Percentiles rank a stretch among this genome's conserved stretches.
These are phyloP conservation scores for Stagonosporopsis chrysanthemi DNA, from an alignment of 2,329 filamentous ascomycete genomes.

Conservation along the genomic window DNA sequence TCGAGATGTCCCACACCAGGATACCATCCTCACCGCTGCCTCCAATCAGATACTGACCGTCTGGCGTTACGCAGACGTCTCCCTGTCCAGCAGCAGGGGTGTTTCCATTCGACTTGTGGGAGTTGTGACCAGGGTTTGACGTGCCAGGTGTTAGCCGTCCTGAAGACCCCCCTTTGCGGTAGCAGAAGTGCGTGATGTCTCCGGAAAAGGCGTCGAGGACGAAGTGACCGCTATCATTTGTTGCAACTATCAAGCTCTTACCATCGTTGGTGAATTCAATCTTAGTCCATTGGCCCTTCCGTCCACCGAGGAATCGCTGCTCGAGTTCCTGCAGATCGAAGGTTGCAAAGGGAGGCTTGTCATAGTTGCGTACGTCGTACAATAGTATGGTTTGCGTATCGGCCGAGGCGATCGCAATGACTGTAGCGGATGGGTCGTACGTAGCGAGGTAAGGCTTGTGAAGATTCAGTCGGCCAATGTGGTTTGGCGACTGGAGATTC, in stretches of 20 bases:
- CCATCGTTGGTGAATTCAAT: conserved; percentile 97
- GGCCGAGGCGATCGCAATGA: conserved; percentile 89
- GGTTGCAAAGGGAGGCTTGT: conserved; percentile 85
- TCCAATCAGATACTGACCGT: conserved; percentile 87
- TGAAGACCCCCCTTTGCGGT: conserved; percentile 54
- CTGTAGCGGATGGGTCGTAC: conserved; percentile 89
- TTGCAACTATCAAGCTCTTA: conserved; percentile 83
- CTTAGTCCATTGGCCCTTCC: conserved; percentile 78
- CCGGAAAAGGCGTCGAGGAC: conserved; percentile 94
- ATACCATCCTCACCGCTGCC: conserved; percentile 76
- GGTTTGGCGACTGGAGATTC: conserved; percentile 82
- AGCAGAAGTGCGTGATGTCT: conserved; percentile 75
- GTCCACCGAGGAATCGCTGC: conserved; percentile 51
- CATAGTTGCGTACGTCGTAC: conserved; percentile 93
- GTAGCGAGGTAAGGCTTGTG: conserved; percentile 82
- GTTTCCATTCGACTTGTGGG: conserved; percentile 51
- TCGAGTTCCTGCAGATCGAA: conserved; percentile 81
- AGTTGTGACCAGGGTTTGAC: conserved; percentile 59
- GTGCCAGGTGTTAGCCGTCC: conserved; percentile 56
- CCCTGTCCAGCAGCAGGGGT: conserved; percentile 60
- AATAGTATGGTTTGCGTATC: conserved; percentile 80
- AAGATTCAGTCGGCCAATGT: conserved; percentile 81
- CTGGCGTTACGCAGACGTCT: conserved; percentile 87
- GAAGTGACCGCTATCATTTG: conserved; percentile 84
- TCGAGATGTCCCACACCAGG: conserved; percentile 81